Conservation (phyloP, 768 basidiomycete species). For the Mrakia gelida region DNA sequence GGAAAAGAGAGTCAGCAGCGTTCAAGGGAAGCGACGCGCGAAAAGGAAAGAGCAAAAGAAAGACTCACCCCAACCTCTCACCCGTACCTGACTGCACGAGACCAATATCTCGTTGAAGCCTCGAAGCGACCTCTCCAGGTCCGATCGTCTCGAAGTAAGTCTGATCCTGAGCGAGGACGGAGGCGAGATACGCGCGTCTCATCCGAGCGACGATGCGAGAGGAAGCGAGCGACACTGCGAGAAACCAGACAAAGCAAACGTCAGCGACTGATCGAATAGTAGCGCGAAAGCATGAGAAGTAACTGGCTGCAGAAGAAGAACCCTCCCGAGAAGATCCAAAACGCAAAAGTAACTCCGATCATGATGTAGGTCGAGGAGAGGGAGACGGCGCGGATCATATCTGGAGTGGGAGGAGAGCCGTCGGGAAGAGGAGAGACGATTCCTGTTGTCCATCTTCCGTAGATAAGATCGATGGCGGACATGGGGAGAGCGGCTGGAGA, state of each 20-base stretch:
- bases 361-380: background rate
- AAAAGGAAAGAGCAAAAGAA: too few species aligned
- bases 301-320: conserved; percentile 23
- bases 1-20: too few species aligned
- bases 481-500: conserved; percentile 19
- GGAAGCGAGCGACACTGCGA: conserved; percentile 20
- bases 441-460: conserved; percentile 26
- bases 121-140: conserved; percentile 32
- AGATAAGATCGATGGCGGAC: conserved; percentile 15
- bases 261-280: background rate
- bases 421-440: background rate
- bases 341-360: background rate
- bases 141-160: conserved; percentile 33
- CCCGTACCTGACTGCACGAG: conserved; percentile 30
- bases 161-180: conserved; percentile 30
- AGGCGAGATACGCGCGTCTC: conserved; percentile 29
- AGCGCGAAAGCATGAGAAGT: too few species aligned
- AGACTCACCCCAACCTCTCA: background rate
- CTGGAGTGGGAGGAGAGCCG: background rate
- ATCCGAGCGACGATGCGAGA: conserved; percentile 18
- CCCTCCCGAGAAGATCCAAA: conserved; percentile 10
- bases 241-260: background rate
- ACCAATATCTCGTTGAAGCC: conserved; percentile 28
- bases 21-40: too few species aligned
- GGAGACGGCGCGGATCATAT: background rate